Base-by-base conservation (phyloP, 306 rosid genomes). In the Cicer pinnatifidum region DNA sequence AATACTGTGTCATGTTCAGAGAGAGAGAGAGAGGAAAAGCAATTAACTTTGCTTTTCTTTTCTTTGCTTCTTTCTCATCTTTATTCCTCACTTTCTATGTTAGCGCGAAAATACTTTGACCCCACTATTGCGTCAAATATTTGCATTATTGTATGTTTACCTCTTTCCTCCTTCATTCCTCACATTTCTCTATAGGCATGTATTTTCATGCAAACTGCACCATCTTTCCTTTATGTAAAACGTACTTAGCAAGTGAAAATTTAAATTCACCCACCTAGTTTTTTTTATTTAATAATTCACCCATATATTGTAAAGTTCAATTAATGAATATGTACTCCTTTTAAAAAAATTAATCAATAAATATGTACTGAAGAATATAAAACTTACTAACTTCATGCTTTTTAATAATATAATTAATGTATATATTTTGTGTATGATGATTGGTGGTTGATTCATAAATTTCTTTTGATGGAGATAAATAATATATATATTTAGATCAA, bases 31-130 rank as follows among this genome's bases (percentile, higher is more conserved):
- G 52, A 33, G 56, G 9, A 28, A 50, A 61, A 70, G 80, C 52
- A 60, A 11, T 9, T 12, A 52, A 52, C 54, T 23, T 39, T 75
- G 67, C 83, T 82, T 82, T 82, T 39, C 40, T 20, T 20, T 20
- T 20, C 23, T 20, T 63, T 76, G 11, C 50, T 85, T 64, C 69
- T 47, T 79, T 57, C 38, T 67, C 68, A 59, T 73, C 83, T 85
- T 85, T 73, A 81, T 81, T 83, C 86, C 75, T 60, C 75, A 53
- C 84, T 85, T 83, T 83, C 69, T 67, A 53, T 75, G 67, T 72
- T 85, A 77, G 57, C 45, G 73, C 46, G 6, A 79, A 81, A 61
- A 69, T 80, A 67, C 56, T 48, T 44, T 74, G 79, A 75, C 85
- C 85, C 92, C 86, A 76, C 78, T 47, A 9, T 56, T 67, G 66